A percentile compares a stretch with the other conserved stretches of the same genome.
These are phyloP conservation scores for Monosporascus ibericus DNA, from an alignment of 2,329 filamentous ascomycete genomes.

Conservation along the genomic window DNA sequence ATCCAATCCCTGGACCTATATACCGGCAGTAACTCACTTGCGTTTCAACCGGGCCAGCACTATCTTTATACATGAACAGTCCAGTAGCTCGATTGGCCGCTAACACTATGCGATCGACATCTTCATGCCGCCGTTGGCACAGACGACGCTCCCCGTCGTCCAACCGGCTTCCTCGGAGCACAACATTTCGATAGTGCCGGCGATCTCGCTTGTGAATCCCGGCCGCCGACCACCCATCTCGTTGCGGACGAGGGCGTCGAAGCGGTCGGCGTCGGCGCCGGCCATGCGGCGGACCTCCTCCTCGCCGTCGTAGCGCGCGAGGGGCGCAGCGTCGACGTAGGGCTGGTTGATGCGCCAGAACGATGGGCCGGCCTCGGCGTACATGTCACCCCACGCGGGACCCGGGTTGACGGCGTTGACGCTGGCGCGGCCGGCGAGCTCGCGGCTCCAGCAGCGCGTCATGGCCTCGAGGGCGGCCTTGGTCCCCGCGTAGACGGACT, in stretches of 20 bases:
- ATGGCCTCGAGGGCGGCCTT: constrained; percentile 55
- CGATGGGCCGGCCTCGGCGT: constrained; percentile 35
- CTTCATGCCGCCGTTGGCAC: constrained; percentile 63
- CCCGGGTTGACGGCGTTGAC: constrained; percentile 55
- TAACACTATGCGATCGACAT: background rate
- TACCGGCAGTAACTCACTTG: no score
- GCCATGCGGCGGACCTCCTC: background rate
- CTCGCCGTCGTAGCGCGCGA: constrained; percentile 23
- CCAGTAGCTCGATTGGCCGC: background rate
- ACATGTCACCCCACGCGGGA: constrained; percentile 49
- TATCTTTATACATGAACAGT: background rate
- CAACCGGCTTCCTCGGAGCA: constrained; percentile 66
- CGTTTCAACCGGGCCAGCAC: background rate
- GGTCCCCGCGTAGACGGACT: constrained; percentile 51
- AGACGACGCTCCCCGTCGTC: constrained; percentile 75
- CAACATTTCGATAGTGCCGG: constrained; percentile 70
- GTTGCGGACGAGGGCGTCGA: constrained; percentile 58
- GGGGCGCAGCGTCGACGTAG: constrained; percentile 49
- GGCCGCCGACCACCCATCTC: constrained; percentile 51
- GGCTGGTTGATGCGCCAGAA: constrained; percentile 29
- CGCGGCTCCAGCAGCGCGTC: constrained; percentile 53
- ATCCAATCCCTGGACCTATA: no score
- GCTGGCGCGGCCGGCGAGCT: constrained; percentile 46
- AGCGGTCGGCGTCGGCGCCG: constrained; percentile 28
- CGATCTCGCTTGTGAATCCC: constrained; percentile 65